Conservation (phyloP, 1,284 basidiomycete genomes). For the Papiliotrema flavescens region DNA sequence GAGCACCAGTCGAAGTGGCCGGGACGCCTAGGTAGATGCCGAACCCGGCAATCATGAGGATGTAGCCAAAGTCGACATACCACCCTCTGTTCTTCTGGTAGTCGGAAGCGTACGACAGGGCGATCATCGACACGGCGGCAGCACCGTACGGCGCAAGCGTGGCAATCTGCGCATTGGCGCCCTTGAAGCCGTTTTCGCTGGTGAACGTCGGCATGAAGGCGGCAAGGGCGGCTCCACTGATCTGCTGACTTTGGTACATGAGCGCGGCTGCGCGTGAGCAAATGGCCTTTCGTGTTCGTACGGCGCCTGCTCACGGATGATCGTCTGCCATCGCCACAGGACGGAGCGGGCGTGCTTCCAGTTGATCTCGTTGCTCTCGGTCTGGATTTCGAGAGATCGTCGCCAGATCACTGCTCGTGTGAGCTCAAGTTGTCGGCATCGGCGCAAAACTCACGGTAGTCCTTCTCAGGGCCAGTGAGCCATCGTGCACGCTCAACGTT, state of each 20-base stretch:
- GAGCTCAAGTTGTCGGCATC: no score
- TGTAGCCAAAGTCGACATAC: slow-evolving; percentile 7
- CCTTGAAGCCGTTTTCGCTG: slow-evolving; percentile 11
- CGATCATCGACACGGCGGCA: slow-evolving; percentile 7
- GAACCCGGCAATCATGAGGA: slow-evolving; percentile 8
- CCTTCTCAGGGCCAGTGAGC: slow-evolving; percentile 7
- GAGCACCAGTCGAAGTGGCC: slow-evolving; percentile 1
- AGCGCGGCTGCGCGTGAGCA: background rate
- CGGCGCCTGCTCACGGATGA: slow-evolving; percentile 6
- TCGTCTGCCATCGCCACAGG: slow-evolving; percentile 8
- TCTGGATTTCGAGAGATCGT: background rate
- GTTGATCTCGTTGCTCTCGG: slow-evolving; percentile 11
- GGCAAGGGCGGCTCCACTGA: slow-evolving; percentile 11
- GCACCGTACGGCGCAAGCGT: slow-evolving; percentile 11
- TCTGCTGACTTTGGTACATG: slow-evolving; percentile 2
- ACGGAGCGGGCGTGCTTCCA: slow-evolving; percentile 10
- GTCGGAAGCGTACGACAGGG: slow-evolving; percentile 10
- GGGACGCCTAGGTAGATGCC: slow-evolving; percentile 8
- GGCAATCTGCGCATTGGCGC: slow-evolving; percentile 13
- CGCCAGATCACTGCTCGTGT: slow-evolving; percentile 1
- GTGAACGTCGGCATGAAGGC: slow-evolving; percentile 15
- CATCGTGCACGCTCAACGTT: slow-evolving; percentile 1
- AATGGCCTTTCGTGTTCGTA: background rate
- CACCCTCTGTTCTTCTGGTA: slow-evolving; percentile 6
- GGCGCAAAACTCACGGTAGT: slow-evolving; percentile 5